Evolutionary conservation across 2,329 filamentous ascomycete genomes (phyloP), one percentile per base, ranked within the genome.

Genomic region (Tolypocladium sp.): DNA sequence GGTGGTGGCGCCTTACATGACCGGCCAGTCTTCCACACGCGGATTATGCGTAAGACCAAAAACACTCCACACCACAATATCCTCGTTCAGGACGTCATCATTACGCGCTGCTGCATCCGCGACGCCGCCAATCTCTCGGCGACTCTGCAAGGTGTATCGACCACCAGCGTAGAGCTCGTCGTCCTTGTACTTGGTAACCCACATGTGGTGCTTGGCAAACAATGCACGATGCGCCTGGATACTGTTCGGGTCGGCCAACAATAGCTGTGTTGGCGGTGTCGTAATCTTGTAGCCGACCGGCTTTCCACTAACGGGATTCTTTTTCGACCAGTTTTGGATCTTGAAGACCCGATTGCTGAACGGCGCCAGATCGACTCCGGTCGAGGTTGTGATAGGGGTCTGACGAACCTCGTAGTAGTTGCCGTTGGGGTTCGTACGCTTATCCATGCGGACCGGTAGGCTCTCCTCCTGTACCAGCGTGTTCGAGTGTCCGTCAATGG

Each of bases 41-140:
- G 85, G 85, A 41, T 87, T 82, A 63, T 89, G 86, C 37, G 86
- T 88, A 17, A 87, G 79, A n/a, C 85, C 76, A 66, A 79, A 79
- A 10, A 80, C 78, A 8, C 81, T 77, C 81, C 82, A 86, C 4
- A 85, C 70, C 0, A 86, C 82, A 38, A 83, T 75, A 55, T 84
- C 79, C 22, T 78, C 74, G 56, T 86, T 58, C 37, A 71, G 61
- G 70, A 69, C 78, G 52, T 77, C 73, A 27, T 86, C 82, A 6
- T 79, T 76, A 15, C 72, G 65, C 3, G 65, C 69, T 1, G 68
- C 71, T 0, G 79, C 2, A 67, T 58, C 79, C 63, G 60, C 81
- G 73, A 60, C 78, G 71, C 65, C 68, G 2, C 63, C 67, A 3
- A 60, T 53, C 49, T 65, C 66, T 1, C 53, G 56, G 5, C 67